Base-by-base conservation (phyloP, 345 rosid species). In the Corchorus capsularis region DNA sequence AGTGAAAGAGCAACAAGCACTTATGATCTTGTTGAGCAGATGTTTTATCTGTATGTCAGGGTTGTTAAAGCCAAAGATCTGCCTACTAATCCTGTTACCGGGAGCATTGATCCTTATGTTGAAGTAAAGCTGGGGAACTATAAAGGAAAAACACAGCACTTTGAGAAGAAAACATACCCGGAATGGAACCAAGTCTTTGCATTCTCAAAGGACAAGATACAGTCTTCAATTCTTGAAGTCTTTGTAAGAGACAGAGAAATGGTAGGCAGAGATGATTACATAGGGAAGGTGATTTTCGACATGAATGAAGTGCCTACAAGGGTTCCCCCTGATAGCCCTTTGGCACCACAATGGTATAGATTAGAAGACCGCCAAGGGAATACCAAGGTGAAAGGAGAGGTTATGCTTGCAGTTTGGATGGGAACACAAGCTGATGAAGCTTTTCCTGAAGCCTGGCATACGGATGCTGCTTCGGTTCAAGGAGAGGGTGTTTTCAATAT, bases 381-480 rank as follows among this genome's bases (percentile, higher is more conserved):
- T 14, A 71, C 77, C 78, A 92, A 86, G 85, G 86, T 89, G 53
- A 86, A 78, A 77, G 97, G 98, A 75, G 92, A 89, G 71, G 84
- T 94, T 57, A 94, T 94, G 98, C 84, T 94, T 46, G 98, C 97
- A 2, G 97, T 94, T 73, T 94, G 97, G 98, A 91, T 92, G 84
- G 98, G 98, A 79, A 94, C 98, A 57, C 97, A 92, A 81, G 97
- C 98, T 1, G 96, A 94, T 77, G 98, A 94, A 81, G 97, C 97
- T n/a, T 92, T 92, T 77, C 88, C 96, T 4, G 98, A 94, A 60
- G 93, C 97, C 63, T 94, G 98, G 98, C 96, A 91, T 53, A 84
- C 98, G 0, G 97, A 92, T 81, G 96, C 98, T 69, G 87, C 94
- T 22, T 78, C 93, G 0, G 97, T 90, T 27, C 81, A 83, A 19